Evolutionary conservation across 306 rosid genomes (phyloP), one percentile per base, ranked within the genome.

Genomic region (Vicia sativa): DNA sequence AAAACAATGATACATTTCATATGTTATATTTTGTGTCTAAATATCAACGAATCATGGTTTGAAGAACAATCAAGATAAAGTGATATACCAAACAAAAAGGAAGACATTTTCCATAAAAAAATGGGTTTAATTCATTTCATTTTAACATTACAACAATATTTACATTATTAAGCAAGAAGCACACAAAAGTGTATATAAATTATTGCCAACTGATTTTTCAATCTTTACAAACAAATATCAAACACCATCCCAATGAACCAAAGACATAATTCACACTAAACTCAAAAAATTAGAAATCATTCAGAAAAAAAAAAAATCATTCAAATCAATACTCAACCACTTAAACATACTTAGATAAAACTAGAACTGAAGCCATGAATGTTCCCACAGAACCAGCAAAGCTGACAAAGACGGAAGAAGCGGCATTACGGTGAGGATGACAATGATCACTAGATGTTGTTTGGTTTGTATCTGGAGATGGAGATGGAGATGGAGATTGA

Each of bases 311-410:
- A 9, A 34, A 49, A 34, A 34, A 34, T 34, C 9, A 7, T 6
- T 34, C 38, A 34, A 34, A 34, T 34, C 38, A 34, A 34, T 34
- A 34, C 9, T 43, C 54, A 59, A 19, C 38, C 65, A 63, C 38
- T 9, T 34, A 65, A 25, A 56, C 25, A 56, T 8, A 26, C 44
- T 69, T 14, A 49, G 81, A 73, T 28, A 90, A 82, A 67, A 78
- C 5, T 14, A 84, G 64, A 68, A 77, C 63, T 18, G 87, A 79
- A 43, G 83, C 89, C 73, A 77, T 77, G 83, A 88, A 68, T 37
- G 89, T 86, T 79, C 90, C 96, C 56, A 74, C 16, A 71, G 77
- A 76, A 29, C 81, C 84, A 44, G 82, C 57, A 28, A 75, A 66
- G 65, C 71, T 71, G 49, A 83, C 34, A 68, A 75, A 74, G 77